These are phyloP conservation scores for Talaromyces liani DNA, from an alignment of 495 filamentous ascomycete genomes.

Conservation along the genomic window DNA sequence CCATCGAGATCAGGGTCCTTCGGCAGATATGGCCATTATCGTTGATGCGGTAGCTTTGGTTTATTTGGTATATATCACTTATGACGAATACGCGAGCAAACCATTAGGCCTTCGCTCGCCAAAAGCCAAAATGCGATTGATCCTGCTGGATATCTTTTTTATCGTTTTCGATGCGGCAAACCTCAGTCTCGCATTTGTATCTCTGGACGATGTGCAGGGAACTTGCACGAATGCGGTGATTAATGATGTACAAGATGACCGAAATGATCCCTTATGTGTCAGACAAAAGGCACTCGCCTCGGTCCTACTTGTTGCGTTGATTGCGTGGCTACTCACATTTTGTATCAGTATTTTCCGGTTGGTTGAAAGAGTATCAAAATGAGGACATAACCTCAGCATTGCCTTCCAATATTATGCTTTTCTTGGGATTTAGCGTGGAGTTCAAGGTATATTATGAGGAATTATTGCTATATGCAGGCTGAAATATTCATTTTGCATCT, in stretches of 20 bases:
- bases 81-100: slow-evolving; percentile 91
- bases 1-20: slow-evolving; percentile 52
- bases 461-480: not conserved
- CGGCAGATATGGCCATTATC: slow-evolving; percentile 81
- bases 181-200: slow-evolving; percentile 79
- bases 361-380: slow-evolving; percentile 54
- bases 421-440: not conserved
- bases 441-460: not conserved
- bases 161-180: slow-evolving; percentile 95
- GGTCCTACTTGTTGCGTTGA: slow-evolving; percentile 72
- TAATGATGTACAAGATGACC: slow-evolving; percentile 29
- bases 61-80: slow-evolving; percentile 89
- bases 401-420: not conserved
- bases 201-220: slow-evolving; percentile 64
- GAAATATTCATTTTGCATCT: not conserved
- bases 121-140: slow-evolving; percentile 74
- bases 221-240: slow-evolving; percentile 42
- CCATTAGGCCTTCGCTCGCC: slow-evolving; percentile 80
- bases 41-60: slow-evolving; percentile 84
- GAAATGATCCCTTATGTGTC: slow-evolving; percentile 49
- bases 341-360: slow-evolving; percentile 80
- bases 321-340: slow-evolving; percentile 89
- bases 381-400: not conserved
- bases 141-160: slow-evolving; percentile 89
- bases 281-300: slow-evolving; percentile 72